phyloP scores from a whole-genome alignment of 495 filamentous ascomycete genomes.

The Massariosphaeria phaeospora region DNA sequence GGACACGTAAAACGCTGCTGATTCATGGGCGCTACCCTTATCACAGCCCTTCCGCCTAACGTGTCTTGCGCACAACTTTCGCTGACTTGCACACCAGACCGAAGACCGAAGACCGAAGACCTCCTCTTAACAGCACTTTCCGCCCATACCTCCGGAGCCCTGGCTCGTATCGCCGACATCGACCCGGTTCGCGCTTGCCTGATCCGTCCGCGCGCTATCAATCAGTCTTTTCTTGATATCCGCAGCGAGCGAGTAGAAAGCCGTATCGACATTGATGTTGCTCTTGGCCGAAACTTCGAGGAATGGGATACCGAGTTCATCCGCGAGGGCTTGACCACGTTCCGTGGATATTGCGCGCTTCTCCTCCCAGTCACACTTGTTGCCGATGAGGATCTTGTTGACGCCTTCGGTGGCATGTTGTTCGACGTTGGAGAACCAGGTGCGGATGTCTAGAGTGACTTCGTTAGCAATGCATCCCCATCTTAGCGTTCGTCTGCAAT shows the following conservation, averaged over 20 bases:
- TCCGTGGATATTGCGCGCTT: conserved; percentile 91
- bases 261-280: conserved; percentile 99
- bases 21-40: no score
- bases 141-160: conserved; percentile 52
- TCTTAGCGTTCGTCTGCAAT: no score
- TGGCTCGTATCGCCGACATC: conserved; percentile 13
- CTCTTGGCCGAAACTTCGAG: conserved; percentile 97
- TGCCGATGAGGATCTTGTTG: conserved; percentile 99
- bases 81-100: no score
- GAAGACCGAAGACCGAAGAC: no score
- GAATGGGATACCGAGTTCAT: conserved; percentile 97
- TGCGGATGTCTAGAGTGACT: conserved; percentile 73
- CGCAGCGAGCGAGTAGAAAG: conserved; percentile 88
- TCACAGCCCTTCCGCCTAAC: no score
- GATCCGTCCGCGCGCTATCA: conserved; percentile 77
- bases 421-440: conserved; percentile 99
- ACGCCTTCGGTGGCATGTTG: conserved; percentile 98
- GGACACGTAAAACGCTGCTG: no score
- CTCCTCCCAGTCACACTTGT: conserved; percentile 99
- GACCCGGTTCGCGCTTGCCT: conserved; percentile 39
- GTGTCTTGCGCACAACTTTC: no score
- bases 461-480: no score
- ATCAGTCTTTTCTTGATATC: conserved; percentile 97
- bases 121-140: conserved; percentile 75
- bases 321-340: conserved; percentile 85